Conservation (phyloP, 139 green algal genomes). For the Deuterostichococcus epilithicus region DNA sequence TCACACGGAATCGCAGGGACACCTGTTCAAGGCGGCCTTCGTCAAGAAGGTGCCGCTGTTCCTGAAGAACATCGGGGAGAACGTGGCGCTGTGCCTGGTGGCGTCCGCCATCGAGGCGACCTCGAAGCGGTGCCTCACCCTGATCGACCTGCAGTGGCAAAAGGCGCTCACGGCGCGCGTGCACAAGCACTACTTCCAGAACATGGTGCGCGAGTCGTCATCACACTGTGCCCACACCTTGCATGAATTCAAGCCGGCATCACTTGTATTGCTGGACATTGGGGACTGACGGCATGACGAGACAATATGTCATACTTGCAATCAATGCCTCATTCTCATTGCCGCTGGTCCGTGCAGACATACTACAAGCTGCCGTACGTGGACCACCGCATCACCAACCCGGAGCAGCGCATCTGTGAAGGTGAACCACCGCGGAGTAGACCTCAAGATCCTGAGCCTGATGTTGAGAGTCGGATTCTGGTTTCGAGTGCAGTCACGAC, state of each 20-base stretch:
- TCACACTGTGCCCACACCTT: background rate
- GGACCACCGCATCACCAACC: slow-evolving; percentile 48
- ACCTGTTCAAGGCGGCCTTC: slow-evolving; percentile 69
- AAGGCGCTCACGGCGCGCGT: slow-evolving; percentile 46
- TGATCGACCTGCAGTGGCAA: slow-evolving; percentile 56
- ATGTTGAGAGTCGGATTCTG: too few species aligned
- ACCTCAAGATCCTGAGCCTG: too few species aligned
- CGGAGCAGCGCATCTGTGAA: slow-evolving; percentile 69
- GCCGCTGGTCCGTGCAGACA: slow-evolving; percentile 20
- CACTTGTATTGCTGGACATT: too few species aligned
- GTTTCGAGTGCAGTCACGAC: too few species aligned
- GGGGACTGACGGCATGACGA: too few species aligned
- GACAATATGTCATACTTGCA: background rate
- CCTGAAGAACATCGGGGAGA: slow-evolving; percentile 55
- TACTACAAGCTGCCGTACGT: slow-evolving; percentile 76
- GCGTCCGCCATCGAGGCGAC: slow-evolving; percentile 47
- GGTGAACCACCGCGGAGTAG: too few species aligned
- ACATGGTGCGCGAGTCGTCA: slow-evolving; percentile 47
- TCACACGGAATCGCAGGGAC: too few species aligned
- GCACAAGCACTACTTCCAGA: slow-evolving; percentile 56
- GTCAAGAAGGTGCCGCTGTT: slow-evolving; percentile 59
- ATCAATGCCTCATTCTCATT: background rate
- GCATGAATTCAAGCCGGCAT: too few species aligned
- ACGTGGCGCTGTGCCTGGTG: slow-evolving; percentile 57
- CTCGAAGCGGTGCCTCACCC: slow-evolving; percentile 23